Conservation (phyloP, 371 early-diverging fungal species). For the Globomyces sp. region DNA sequence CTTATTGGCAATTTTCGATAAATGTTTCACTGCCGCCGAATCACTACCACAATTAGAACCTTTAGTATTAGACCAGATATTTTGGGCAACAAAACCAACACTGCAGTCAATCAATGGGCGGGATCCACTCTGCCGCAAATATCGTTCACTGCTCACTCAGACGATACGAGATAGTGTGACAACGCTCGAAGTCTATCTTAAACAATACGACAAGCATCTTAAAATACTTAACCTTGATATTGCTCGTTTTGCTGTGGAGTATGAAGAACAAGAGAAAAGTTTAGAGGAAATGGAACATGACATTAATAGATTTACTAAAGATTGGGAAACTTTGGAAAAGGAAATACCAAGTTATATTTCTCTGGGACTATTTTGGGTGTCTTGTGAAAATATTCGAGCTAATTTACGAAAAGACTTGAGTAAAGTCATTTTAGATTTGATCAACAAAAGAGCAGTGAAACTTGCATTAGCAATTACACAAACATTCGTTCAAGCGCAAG, state of each 20-base stretch:
- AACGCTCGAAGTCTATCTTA: slow-evolving; percentile 39
- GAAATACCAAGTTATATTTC: slow-evolving; percentile 48
- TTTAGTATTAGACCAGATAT: slow-evolving; percentile 51
- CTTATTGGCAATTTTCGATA: slow-evolving; percentile 48
- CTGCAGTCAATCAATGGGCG: slow-evolving; percentile 41
- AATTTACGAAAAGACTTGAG: slow-evolving; percentile 52
- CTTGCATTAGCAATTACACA: slow-evolving; percentile 42
- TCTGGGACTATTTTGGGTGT: slow-evolving; percentile 53
- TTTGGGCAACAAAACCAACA: slow-evolving; percentile 53
- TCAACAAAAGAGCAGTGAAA: slow-evolving; percentile 41
- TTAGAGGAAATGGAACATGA: slow-evolving; percentile 56
- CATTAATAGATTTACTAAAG: slow-evolving; percentile 38
- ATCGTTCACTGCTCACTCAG: slow-evolving; percentile 29
- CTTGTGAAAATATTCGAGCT: slow-evolving; percentile 50
- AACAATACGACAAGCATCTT: slow-evolving; percentile 46
- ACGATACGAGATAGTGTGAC: slow-evolving; percentile 34
- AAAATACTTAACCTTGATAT: slow-evolving; percentile 46
- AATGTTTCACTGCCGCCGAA: slow-evolving; percentile 44
- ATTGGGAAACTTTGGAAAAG: slow-evolving; percentile 51
- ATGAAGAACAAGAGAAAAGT: slow-evolving; percentile 46
- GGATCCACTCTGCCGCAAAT: slow-evolving; percentile 36
- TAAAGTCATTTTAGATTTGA: slow-evolving; percentile 50
- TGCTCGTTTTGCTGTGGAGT: slow-evolving; percentile 41
- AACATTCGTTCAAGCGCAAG: slow-evolving; percentile 41
- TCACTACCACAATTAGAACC: slow-evolving; percentile 57